phyloP scores from a whole-genome alignment of 2,329 filamentous ascomycete genomes.

The Trichoderma sp. region DNA sequence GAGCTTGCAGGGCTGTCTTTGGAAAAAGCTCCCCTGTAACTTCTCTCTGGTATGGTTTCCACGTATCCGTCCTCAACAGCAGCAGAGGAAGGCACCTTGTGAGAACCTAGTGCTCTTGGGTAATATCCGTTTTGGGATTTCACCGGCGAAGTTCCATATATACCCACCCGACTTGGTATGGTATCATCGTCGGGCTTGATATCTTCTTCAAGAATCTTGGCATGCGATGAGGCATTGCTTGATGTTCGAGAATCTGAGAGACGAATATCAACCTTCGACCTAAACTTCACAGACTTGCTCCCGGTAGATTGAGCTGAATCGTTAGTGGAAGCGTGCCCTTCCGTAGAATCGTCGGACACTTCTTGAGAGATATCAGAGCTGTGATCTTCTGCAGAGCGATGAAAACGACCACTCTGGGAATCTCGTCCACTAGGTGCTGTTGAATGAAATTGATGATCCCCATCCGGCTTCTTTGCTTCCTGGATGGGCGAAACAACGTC shows the following conservation, averaged over 20 bases:
- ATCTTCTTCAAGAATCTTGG: background rate
- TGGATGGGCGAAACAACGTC: slow-evolving; percentile 22
- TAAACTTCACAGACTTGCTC: slow-evolving; percentile 30
- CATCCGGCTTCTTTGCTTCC: background rate
- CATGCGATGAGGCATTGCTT: slow-evolving; percentile 14
- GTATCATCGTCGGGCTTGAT: slow-evolving; percentile 15
- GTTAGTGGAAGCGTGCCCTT: slow-evolving; percentile 18
- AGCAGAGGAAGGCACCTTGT: background rate
- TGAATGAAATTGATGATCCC: background rate
- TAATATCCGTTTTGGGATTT: slow-evolving; percentile 4
- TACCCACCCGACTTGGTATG: background rate
- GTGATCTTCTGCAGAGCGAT: background rate
- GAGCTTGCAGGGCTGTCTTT: background rate
- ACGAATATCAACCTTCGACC: slow-evolving; percentile 24
- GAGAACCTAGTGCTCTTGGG: background rate
- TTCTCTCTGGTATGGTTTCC: background rate
- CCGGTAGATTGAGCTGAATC: slow-evolving; percentile 20
- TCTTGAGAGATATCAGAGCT: background rate
- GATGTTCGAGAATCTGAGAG: slow-evolving; percentile 20
- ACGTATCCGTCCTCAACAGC: background rate
- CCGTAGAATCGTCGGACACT: background rate
- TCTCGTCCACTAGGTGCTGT: background rate
- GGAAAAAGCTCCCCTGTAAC: slow-evolving; percentile 7
- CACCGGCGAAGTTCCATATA: slow-evolving; percentile 9
- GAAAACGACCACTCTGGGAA: background rate